Base-by-base conservation (phyloP, 202 grass and related monocot species). In the Eragrostis tef region DNA sequence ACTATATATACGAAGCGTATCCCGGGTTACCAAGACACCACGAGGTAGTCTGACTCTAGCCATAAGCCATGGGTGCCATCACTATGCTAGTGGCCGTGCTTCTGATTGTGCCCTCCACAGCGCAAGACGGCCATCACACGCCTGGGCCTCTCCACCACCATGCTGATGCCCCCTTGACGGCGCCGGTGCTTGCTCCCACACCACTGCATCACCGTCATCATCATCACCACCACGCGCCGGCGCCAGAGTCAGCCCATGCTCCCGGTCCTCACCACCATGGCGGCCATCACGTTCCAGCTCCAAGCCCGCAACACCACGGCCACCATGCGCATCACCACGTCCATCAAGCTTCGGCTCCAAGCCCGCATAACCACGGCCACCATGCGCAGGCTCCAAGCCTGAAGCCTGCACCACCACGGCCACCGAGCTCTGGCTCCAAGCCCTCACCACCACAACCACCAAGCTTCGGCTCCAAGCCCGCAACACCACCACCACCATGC, bases 61-160 rank as follows among this genome's bases (percentile, higher is more conserved):
- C 27, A 71, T 6, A 57, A 24, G 16, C 56, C 72, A 85, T 89
- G 87, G 72, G 49, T 46, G 75, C 58, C 26, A 16, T 20, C 7
- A 63, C 80, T 57, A 13, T 69, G 48, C 5, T 56, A 36, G 58
- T 74, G 61, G 51, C 80, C 13, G 19, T 59, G 39, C 11, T 45
- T 0, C 60, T 87, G 17, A 47, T 58, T 41, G 26, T 39, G 14
- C n/a, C 67, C 19, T 83, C 58, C 26, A 57, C 58, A 16, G 73
- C 79, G 20, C 79, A 67, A 11, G 46, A 1, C 7, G 34, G 34
- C 34, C 34, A 39, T 5, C 34, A 39, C 5, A 5, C 34, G 2
- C 34, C 34, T 39, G 34, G 34, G 4, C 34, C 34, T 39, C 34
- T 39, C 34, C 34, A 39, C 34, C 34, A 39, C 34, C 34, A 39